Base-by-base conservation (phyloP, 2,329 filamentous ascomycete genomes). In the Diaporthe vaccinii region DNA sequence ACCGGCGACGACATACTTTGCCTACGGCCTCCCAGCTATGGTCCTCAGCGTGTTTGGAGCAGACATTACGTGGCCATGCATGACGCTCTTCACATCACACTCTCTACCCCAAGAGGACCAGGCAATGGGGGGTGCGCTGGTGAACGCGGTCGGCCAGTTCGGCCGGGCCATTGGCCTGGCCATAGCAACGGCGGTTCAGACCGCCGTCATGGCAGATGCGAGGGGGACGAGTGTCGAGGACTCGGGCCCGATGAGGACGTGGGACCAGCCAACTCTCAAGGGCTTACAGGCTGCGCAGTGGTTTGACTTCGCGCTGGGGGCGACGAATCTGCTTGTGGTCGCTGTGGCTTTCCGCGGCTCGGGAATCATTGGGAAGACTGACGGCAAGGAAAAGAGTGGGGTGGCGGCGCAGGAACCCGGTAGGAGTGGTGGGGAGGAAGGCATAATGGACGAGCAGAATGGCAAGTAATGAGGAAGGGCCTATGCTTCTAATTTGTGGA, bases 11-110 rank as follows among this genome's bases (percentile, higher is more conserved):
- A 90, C 86, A 0, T 94, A 94, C 83, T 94, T 92, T 80, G 92
- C 93, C 3, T 93, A 89, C 78, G 91, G 90, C 0, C 86, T 95
- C 28, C 89, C 89, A 2, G 91, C 92, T 12, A 94, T 94, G 90
- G 82, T 91, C 0, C 83, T 94, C 4, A 87, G 88, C 9, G 91
- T 93, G 12, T 85, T 93, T 49, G 92, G 93, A 44, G 91, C 91
- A 4, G 92, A 94, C 79, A 92, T 91, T 0, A 86, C 92, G 0
- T 93, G 91, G 86, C 92, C 92, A 0, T 89, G 89, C 6, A 84
- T 94, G 25, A 91, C 91, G 0, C 86, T 94, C 0, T 93, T 93
- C 80, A 92, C 90, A 0, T 92, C 92, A 0, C 90, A 90, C 76
- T 86, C 89, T 0, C 85, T 94, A 0, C 90, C 92, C 0, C 84